Conservation (phyloP, 805 yeast genomes). For the Candida glaebosa region DNA sequence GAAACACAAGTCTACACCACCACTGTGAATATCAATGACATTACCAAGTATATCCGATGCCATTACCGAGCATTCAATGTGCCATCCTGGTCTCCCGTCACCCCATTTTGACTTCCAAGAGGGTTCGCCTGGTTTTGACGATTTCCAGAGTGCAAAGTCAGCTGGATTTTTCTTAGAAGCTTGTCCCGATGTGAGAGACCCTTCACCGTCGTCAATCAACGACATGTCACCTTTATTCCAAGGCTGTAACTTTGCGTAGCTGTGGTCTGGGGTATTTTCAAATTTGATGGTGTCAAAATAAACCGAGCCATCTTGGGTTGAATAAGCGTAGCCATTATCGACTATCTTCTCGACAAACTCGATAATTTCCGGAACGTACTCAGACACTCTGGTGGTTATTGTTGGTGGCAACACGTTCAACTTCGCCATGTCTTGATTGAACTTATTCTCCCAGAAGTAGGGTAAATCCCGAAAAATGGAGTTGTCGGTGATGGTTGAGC, state of each 20-base stretch:
- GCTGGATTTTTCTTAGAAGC: conserved; percentile 68
- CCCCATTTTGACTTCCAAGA: conserved; percentile 97
- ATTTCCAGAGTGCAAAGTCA: conserved; percentile 96
- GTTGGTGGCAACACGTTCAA: conserved; percentile 84
- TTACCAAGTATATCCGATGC: conserved; percentile 85
- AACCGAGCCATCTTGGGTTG: conserved; percentile 87
- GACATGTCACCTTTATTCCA: conserved; percentile 92
- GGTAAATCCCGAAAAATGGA: conserved; percentile 78
- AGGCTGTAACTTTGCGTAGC: conserved; percentile 94
- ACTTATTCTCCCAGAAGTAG: conserved; percentile 84
- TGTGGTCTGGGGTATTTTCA: conserved; percentile 68
- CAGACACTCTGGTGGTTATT: conserved; percentile 90
- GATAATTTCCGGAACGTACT: conserved; percentile 90
- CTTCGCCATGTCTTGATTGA: conserved; percentile 77
- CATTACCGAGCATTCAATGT: conserved; percentile 98
- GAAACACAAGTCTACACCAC: conserved; percentile 95
- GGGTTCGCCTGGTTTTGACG: conserved; percentile 96
- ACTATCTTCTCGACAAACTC: conserved; percentile 73
- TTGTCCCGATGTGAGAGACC: conserved; percentile 58
- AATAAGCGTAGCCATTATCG: conserved; percentile 77
- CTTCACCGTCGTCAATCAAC: conserved; percentile 92
- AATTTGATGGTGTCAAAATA: conserved; percentile 87
- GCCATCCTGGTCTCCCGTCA: conserved; percentile 98
- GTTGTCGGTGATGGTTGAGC: conserved; percentile 80
- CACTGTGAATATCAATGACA: conserved; percentile 90